Evolutionary conservation across 495 filamentous ascomycete species (phyloP).

Genomic region (Pseudevernia furfuracea): DNA sequence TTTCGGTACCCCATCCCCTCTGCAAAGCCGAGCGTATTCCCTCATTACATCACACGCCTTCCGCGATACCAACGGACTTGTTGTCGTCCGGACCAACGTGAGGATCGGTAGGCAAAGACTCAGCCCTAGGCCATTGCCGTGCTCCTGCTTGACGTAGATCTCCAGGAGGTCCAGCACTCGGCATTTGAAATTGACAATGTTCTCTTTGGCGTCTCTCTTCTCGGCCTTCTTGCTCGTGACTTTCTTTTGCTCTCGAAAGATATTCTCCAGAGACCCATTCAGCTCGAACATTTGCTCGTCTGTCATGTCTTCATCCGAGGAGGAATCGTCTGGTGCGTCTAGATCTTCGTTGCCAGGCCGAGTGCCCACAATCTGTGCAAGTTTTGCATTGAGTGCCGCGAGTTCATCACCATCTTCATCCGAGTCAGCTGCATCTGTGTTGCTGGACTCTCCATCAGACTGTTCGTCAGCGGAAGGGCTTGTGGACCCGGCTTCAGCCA

Average conservation of each 20-base stretch:
- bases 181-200: slow-evolving; percentile 91
- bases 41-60: slow-evolving; percentile 63
- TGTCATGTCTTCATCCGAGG: slow-evolving; percentile 71
- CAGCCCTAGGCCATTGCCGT: slow-evolving; percentile 55
- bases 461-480: slow-evolving; percentile 32
- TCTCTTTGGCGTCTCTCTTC: slow-evolving; percentile 76
- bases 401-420: slow-evolving; percentile 46
- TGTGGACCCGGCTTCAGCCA: slow-evolving; percentile 37
- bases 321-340: slow-evolving; percentile 35
- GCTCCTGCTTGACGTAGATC: slow-evolving; percentile 76
- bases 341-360: slow-evolving; percentile 50
- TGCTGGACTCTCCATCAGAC: slow-evolving; percentile 36
- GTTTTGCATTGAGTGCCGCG: slow-evolving; percentile 65
- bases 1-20: slow-evolving; percentile 44
- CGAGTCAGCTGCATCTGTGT: slow-evolving; percentile 30
- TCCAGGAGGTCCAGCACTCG: slow-evolving; percentile 80
- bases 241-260: slow-evolving; percentile 69
- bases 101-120: slow-evolving; percentile 61
- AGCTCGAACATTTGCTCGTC: slow-evolving; percentile 93
- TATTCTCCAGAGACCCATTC: slow-evolving; percentile 69
- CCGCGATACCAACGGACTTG: slow-evolving; percentile 61
- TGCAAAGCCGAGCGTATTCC: slow-evolving; percentile 62
- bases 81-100: slow-evolving; percentile 50
- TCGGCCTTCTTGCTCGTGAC: slow-evolving; percentile 62
- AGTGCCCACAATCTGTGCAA: slow-evolving; percentile 64